Conservation (phyloP, 139 green algal genomes). For the Monoraphidium neglectum region DNA sequence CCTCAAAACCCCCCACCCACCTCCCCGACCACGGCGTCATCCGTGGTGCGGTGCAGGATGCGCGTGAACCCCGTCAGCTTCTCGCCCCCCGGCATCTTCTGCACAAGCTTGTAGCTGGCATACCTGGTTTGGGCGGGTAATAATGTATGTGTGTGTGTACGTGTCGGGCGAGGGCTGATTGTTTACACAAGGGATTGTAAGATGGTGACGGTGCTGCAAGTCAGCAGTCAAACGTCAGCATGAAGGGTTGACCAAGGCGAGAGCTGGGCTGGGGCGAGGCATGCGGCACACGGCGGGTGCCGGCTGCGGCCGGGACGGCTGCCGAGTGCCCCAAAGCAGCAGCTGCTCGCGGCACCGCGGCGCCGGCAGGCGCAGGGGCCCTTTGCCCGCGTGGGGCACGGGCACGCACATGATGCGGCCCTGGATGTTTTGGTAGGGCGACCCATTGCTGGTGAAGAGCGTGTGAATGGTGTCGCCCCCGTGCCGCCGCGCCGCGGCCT, state of each 20-base stretch:
- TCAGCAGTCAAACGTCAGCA: no score
- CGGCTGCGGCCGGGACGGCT: not conserved
- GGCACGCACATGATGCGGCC: constrained; percentile 80
- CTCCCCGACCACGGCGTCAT: constrained; percentile 75
- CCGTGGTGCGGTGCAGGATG: constrained; percentile 79
- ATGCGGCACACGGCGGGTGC: no score
- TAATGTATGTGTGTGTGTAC: not conserved
- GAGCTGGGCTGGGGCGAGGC: no score
- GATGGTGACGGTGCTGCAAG: no score
- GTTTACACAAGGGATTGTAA: no score
- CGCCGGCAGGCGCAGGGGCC: not conserved
- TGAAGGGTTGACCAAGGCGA: no score
- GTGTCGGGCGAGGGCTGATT: constrained; percentile 13
- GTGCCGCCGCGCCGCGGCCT: not conserved
- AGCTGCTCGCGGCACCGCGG: not conserved
- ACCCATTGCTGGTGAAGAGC: constrained; percentile 83
- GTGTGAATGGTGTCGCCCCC: constrained; percentile 75
- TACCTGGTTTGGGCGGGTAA: constrained; percentile 44
- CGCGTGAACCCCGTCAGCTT: constrained; percentile 84
- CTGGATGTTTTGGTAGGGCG: constrained; percentile 91
- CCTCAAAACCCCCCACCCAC: constrained; percentile 30
- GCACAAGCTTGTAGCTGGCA: constrained; percentile 76
- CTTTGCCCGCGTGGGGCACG: no score
- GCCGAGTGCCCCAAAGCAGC: not conserved
- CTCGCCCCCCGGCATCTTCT: constrained; percentile 69